A percentile compares a stretch with the other conserved stretches of the same genome.
Conservation (phyloP, 768 basidiomycete species). For the Rubroboletus satanas region DNA sequence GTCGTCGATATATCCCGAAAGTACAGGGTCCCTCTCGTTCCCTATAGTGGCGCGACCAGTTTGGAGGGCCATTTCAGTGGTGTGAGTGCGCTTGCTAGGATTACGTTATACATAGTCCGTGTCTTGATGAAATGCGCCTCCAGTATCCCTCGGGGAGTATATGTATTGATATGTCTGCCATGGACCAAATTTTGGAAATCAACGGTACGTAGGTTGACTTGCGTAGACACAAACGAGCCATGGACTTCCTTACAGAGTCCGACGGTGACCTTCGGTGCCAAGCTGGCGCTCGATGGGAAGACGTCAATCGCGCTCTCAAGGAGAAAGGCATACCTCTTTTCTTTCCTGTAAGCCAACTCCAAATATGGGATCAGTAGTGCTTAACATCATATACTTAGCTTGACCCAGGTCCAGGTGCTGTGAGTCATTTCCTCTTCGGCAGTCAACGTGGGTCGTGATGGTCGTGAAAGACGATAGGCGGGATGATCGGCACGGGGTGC, state of each 20-base stretch:
- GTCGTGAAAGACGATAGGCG: constrained; percentile 64
- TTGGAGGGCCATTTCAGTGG: constrained; percentile 85
- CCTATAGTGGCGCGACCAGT: constrained; percentile 83
- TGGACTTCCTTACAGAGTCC: constrained; percentile 40
- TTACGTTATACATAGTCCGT: background rate
- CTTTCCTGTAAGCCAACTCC: constrained; percentile 61
- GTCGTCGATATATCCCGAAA: constrained; percentile 73
- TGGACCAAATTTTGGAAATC: constrained; percentile 62
- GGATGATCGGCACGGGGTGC: constrained; percentile 86
- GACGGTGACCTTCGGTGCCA: constrained; percentile 78
- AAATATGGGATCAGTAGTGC: background rate
- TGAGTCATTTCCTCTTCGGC: constrained; percentile 31
- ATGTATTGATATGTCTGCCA: constrained; percentile 61
- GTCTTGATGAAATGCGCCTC: background rate
- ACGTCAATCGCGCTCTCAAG: constrained; percentile 66
- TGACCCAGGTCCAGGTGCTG: constrained; percentile 69
- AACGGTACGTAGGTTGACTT: constrained; percentile 38
- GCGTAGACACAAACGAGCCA: background rate
- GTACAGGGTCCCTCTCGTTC: constrained; percentile 70
- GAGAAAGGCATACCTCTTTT: constrained; percentile 73
- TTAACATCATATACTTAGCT: constrained; percentile 38
- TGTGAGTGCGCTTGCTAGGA: constrained; percentile 35
- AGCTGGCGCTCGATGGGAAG: constrained; percentile 74
- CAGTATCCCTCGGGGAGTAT: constrained; percentile 53
- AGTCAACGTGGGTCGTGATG: constrained; percentile 7